Evolutionary conservation across 2,329 filamentous ascomycete genomes (phyloP), one percentile per base, ranked within the genome.

Genomic region (Fusarium devonianum): DNA sequence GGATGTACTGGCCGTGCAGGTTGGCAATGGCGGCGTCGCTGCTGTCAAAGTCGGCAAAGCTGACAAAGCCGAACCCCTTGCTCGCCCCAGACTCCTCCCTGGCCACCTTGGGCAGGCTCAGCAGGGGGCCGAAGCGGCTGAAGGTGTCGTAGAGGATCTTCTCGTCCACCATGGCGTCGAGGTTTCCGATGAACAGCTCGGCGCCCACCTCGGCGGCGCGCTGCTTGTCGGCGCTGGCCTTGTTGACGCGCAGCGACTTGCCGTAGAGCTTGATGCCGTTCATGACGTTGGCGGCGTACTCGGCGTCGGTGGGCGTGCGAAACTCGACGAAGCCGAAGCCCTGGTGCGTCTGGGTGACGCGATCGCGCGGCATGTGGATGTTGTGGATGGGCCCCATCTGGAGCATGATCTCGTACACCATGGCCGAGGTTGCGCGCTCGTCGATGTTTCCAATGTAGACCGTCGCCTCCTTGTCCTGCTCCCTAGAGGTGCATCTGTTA

Each of bases 241-340:
- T 99, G 79, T 99, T 99, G 57, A 99, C 93, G 66, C 94, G 88
- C 65, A 99, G 89, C 13, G 92, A 92, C 72, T 97, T 97, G 59
- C 92, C 92, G 73, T 89, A 96, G 17, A 99, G 78, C 53, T 92
- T 88, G 62, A 97, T 88, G 69, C 93, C 90, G 75, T 97, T 97
- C 89, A 97, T 95, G 63, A 97, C 90, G 69, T 93, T 88, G 64
- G 92, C 89, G 16, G 94, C 93, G 77, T 99, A 99, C 71, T 97
- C 94, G 65, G 94, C 94, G 73, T 97, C 94, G 67, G 92, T 87
- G 70, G 96, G 92, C 62, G 89, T 92, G 69, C 92, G 93, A 73
- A 97, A 99, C 75, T 99, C 94, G 73, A 99, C 94, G 75, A 99
- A 99, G 66, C 94, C 94, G 79, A 97, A 99, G 64, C 94, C 94